These are phyloP conservation scores for Dendrobium nobile DNA, from an alignment of 106 monocot genomes.

Conservation along the genomic window DNA sequence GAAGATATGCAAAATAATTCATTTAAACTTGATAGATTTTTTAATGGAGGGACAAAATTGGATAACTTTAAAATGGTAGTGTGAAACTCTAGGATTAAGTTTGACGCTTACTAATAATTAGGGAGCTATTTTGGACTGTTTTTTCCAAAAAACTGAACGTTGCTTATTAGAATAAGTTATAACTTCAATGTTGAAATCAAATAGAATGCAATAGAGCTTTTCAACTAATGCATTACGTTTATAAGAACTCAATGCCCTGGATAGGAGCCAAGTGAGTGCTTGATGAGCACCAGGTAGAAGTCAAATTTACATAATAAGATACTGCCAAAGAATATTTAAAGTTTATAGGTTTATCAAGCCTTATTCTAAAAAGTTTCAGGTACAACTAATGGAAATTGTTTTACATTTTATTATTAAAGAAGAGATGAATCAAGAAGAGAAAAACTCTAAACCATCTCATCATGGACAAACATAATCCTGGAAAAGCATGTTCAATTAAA, in stretches of 20 bases:
- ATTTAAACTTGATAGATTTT: no score
- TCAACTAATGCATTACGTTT: neutral
- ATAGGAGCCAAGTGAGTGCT: neutral
- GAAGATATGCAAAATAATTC: no score
- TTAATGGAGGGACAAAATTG: no score
- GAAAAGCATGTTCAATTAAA: neutral
- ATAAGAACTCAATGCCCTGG: neutral
- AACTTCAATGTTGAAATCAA: neutral
- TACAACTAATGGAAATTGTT: neutral
- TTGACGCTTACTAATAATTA: no score
- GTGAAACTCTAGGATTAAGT: no score
- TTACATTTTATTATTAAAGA: neutral
- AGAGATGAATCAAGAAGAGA: neutral
- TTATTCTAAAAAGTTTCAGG: neutral
- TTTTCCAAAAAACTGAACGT: neutral
- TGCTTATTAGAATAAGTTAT: neutral
- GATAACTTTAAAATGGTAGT: no score
- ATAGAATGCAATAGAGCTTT: neutral
- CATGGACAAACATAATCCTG: neutral
- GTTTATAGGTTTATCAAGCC: neutral
- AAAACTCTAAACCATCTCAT: conserved; percentile 4
- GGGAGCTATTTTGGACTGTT: no score
- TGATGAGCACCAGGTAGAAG: neutral
- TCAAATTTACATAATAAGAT: neutral
- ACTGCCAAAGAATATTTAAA: neutral